Percentiles rank a stretch among this genome's conserved stretches.
Evolutionary conservation across 805 yeast genomes (phyloP).

Genomic region (Sugiyamaella smithiae): DNA sequence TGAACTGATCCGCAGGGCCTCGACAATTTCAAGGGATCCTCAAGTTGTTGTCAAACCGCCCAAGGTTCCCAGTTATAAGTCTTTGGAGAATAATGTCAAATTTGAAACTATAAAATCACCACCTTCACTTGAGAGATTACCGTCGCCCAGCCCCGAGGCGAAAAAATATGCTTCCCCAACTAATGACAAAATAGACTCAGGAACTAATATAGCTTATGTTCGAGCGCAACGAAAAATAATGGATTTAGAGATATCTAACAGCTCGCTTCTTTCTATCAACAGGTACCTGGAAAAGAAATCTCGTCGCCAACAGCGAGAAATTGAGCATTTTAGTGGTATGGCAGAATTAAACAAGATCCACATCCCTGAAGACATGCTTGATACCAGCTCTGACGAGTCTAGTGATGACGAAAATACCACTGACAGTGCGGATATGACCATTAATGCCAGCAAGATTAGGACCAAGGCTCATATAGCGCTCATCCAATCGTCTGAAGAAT

Average conservation of each 20-base stretch:
- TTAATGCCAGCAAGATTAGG: background rate
- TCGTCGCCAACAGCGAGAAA: constrained; percentile 25
- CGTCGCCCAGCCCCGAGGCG: background rate
- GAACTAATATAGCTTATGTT: constrained; percentile 1
- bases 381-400: background rate
- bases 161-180: background rate
- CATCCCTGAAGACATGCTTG: background rate
- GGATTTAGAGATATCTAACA: constrained; percentile 33
- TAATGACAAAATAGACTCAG: background rate
- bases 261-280: constrained; percentile 29
- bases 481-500: constrained; percentile 15
- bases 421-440: background rate
- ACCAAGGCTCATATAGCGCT: constrained; percentile 18
- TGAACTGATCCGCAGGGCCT: no score
- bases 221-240: constrained; percentile 27
- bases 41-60: no score
- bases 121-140: background rate
- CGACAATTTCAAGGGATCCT: no score
- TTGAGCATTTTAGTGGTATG: constrained; percentile 15
- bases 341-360: background rate
- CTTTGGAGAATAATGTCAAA: no score
- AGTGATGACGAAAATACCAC: background rate
- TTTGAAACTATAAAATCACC: background rate
- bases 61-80: no score
- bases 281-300: constrained; percentile 27